Evolutionary conservation across 2,329 filamentous ascomycete species (phyloP), one percentile per base, ranked within the genome.

Genomic region (Botrytis pseudocinerea): DNA sequence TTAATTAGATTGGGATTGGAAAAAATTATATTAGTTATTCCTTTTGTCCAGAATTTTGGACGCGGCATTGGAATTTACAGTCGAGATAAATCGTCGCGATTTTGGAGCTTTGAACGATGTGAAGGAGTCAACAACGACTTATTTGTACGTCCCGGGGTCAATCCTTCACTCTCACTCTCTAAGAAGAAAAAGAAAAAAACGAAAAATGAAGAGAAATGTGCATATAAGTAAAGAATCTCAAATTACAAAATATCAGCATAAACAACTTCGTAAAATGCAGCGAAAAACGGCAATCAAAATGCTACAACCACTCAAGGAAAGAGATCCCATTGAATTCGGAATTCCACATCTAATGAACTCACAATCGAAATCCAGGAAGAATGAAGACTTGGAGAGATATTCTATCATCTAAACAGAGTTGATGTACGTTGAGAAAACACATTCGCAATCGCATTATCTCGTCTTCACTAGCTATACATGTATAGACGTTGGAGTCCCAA

Each of bases 51-150:
- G 48, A n/a, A n/a, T 51, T 51, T 6, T 12, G 0, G 5, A 14
- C 0, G 4, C 25, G 22, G 10, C 4, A n/a, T n/a, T 6, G 4
- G 48, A 14, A n/a, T 51, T n/a, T 6, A 14, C n/a, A 0, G 22
- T 51, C 22, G 22, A 2, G 25, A 14, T 2, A n/a, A n/a, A n/a
- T n/a, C 0, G 22, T 14, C 4, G 25, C 25, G 48, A n/a, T 2
- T n/a, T 51, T 51, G 0, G 48, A n/a, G 25, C 22, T n/a, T 51
- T 51, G 48, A n/a, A 51, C 12, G 22, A n/a, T 14, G 48, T 6
- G 48, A 51, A 51, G 48, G 22, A n/a, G n/a, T 8, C 7, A 38
- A 9, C 38, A 38, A 1, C 38, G 8, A 51, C 22, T 12, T n/a
- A 5, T n/a, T 14, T 14, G 22, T 35, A 35, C 35, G 35, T 51